These are phyloP conservation scores for Phialophora tarda DNA, from an alignment of 2,329 filamentous ascomycete species.

Conservation along the genomic window DNA sequence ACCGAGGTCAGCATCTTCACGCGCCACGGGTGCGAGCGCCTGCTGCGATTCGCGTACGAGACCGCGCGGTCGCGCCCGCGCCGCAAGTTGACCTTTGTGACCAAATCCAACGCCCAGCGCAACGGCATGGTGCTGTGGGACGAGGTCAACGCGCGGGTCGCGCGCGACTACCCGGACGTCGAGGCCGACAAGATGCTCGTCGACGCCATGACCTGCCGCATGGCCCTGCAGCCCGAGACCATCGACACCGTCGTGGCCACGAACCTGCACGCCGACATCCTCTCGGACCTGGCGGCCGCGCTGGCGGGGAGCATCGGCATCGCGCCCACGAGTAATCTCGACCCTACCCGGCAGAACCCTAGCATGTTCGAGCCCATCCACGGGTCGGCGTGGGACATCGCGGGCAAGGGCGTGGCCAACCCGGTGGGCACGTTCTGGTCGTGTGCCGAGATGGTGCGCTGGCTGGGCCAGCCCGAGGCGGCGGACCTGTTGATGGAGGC, in stretches of 20 bases:
- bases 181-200: slow-evolving; percentile 69
- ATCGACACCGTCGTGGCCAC: slow-evolving; percentile 69
- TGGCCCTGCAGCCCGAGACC: slow-evolving; percentile 65
- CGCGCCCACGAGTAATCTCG: slow-evolving; percentile 71
- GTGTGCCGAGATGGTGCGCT: slow-evolving; percentile 69
- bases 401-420: slow-evolving; percentile 94
- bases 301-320: slow-evolving; percentile 74
- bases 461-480: slow-evolving; percentile 65
- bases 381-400: slow-evolving; percentile 92
- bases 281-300: slow-evolving; percentile 73
- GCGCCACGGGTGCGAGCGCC: slow-evolving; percentile 62
- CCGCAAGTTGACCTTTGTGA: slow-evolving; percentile 67
- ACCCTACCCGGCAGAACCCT: slow-evolving; percentile 65
- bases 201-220: slow-evolving; percentile 69
- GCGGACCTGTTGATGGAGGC: slow-evolving; percentile 63
- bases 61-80: slow-evolving; percentile 61
- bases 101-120: slow-evolving; percentile 69
- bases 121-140: slow-evolving; percentile 74
- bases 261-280: slow-evolving; percentile 68
- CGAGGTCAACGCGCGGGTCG: slow-evolving; percentile 62
- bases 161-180: slow-evolving; percentile 65
- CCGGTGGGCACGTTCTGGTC: slow-evolving; percentile 76
- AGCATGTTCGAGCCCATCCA: slow-evolving; percentile 70
- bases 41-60: slow-evolving; percentile 69
- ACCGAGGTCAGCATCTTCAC: slow-evolving; percentile 70